Evolutionary conservation across 805 yeast genomes (phyloP), one percentile per base, ranked within the genome.

Genomic region (Diddensiella santjacobensis): DNA sequence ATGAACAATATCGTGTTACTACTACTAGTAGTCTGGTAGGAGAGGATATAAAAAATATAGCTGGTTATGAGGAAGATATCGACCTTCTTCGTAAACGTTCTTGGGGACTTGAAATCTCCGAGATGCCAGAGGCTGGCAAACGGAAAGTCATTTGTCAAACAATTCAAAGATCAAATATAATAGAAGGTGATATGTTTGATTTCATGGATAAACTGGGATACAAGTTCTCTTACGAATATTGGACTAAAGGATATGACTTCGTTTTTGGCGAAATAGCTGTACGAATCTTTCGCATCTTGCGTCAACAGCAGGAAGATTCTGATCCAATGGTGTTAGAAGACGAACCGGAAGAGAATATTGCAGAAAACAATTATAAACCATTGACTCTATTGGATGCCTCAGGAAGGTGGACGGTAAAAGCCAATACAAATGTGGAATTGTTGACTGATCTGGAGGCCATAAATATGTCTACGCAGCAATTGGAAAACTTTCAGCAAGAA

Each of bases 371-470:
- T 18, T 36, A 11, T 23, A 23, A 35, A 31, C 49, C 42, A 24
- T 42, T 54, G 8, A 23, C 31, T 18, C 56, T 64, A 20, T 45
- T 60, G 17, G 71, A 67, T 39, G 35, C 48, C 17, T 53, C 66
- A n/a, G 59, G 53, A 8, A 59, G 58, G 35, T 61, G 62, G 60
- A 43, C 56, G 2, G 69, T 87, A 3, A 81, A 80, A 61, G 81
- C 83, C 8, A 83, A 72, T 58, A 79, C 83, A n/a, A 82, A 86
- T 56, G 83, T 87, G 6, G 79, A 80, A 8, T 78, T 78, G 49
- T 70, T 85, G 17, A 84, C 90, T 2, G 96, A 87, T 64, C 74
- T 89, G 38, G 90, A 86, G 24, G 75, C 77, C 43, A 79, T 85
- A 5, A 79, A 79, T 47, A 75, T 74, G 48, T 87, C 88, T 0